Conservation (phyloP, 768 basidiomycete species). For the Amanita subjunquillea region DNA sequence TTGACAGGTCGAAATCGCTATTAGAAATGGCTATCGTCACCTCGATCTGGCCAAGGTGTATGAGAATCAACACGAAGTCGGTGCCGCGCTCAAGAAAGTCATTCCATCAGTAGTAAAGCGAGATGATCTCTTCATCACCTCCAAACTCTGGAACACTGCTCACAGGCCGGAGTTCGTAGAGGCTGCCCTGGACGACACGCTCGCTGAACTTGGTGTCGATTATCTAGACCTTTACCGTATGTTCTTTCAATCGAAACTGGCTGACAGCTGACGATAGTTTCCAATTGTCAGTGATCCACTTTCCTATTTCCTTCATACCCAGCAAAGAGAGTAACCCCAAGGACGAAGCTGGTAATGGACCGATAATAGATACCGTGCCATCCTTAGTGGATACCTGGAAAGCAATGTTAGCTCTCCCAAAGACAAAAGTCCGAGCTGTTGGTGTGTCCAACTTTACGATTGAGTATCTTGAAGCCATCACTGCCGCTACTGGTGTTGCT, state of each 20-base stretch:
- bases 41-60: constrained; percentile 80
- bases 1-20: constrained; percentile 53
- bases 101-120: constrained; percentile 70
- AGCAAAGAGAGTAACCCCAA: constrained; percentile 44
- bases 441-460: constrained; percentile 82
- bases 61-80: constrained; percentile 70
- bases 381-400: constrained; percentile 77
- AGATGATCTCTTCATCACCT: constrained; percentile 73
- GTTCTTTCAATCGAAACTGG: not conserved
- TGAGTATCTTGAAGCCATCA: constrained; percentile 55
- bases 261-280: not conserved
- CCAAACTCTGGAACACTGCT: constrained; percentile 74
- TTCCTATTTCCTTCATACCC: constrained; percentile 66
- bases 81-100: constrained; percentile 65
- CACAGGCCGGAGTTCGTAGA: constrained; percentile 61
- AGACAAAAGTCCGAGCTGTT: constrained; percentile 59
- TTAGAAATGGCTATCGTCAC: constrained; percentile 72
- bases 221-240: constrained; percentile 78
- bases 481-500: constrained; percentile 57
- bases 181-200: constrained; percentile 67
- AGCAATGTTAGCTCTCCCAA: constrained; percentile 61
- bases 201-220: constrained; percentile 60
- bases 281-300: constrained; percentile 54
- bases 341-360: constrained; percentile 29
- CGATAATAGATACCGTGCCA: constrained; percentile 45